Percentiles rank a stretch among this genome's conserved stretches.
These are phyloP conservation scores for Platanus orientalis DNA, from an alignment of 164 flowering plant species.

Conservation along the genomic window DNA sequence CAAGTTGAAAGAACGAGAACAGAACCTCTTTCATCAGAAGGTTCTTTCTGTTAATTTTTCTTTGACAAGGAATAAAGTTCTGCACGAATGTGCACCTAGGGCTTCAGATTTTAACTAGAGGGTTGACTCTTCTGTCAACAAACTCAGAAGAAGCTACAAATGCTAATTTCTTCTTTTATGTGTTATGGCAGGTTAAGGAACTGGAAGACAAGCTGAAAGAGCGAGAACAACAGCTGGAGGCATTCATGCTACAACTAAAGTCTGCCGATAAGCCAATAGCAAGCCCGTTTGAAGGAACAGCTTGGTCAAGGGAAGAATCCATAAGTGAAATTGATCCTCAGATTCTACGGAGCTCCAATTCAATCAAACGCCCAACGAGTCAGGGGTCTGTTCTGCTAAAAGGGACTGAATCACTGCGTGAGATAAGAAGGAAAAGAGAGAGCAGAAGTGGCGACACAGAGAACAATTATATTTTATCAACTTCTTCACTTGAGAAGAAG, in stretches of 20 bases:
- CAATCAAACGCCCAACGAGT: slow-evolving; percentile 35
- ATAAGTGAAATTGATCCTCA: slow-evolving; percentile 39
- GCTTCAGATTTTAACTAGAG: no score
- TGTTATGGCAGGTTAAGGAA: slow-evolving; percentile 54
- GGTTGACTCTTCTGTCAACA: no score
- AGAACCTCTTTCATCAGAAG: slow-evolving; percentile 38
- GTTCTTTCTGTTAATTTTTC: slow-evolving; percentile 11
- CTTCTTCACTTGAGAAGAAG: slow-evolving; percentile 28
- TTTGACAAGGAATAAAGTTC: no score
- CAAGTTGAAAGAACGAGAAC: slow-evolving; percentile 40
- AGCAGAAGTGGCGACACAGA: slow-evolving; percentile 51
- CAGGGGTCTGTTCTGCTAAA: slow-evolving; percentile 36
- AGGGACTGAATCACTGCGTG: slow-evolving; percentile 34
- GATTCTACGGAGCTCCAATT: slow-evolving; percentile 45
- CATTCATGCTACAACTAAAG: slow-evolving; percentile 12
- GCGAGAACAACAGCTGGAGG: slow-evolving; percentile 34
- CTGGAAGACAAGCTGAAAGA: slow-evolving; percentile 54
- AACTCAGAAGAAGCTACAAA: background rate
- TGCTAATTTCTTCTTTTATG: background rate
- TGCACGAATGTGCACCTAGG: no score
- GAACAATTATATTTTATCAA: slow-evolving; percentile 24
- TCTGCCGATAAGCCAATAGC: slow-evolving; percentile 28
- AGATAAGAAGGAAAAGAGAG: slow-evolving; percentile 48
- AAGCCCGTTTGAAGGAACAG: slow-evolving; percentile 37
- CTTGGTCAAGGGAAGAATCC: slow-evolving; percentile 23